phyloP scores from a whole-genome alignment of 495 filamentous ascomycete genomes.

The Aspergillus bridgeri region DNA sequence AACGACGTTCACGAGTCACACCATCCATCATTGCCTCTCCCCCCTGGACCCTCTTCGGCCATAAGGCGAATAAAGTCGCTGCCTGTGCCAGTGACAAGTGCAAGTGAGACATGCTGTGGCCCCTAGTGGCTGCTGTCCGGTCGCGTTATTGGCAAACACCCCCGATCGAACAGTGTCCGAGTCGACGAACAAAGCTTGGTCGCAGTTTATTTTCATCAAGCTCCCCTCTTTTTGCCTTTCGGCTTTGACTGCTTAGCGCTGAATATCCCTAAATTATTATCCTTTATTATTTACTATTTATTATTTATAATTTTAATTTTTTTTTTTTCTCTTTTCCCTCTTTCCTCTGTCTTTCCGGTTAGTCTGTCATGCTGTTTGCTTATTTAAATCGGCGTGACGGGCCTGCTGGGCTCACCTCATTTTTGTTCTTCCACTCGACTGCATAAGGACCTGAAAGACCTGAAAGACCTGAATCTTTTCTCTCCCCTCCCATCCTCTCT shows the following conservation, averaged over 20 bases:
- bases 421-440: neutral
- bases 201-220: neutral
- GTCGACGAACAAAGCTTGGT: neutral
- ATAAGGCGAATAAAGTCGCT: neutral
- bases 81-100: neutral
- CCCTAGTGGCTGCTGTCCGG: neutral
- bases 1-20: neutral
- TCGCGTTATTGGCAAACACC: neutral
- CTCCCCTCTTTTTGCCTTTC: neutral
- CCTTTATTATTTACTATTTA: neutral
- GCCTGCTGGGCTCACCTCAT: neutral
- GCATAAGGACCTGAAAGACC: neutral
- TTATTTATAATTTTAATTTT: no score
- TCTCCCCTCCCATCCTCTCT: neutral
- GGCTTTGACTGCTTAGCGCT: neutral
- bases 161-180: neutral
- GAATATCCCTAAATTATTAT: neutral
- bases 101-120: neutral
- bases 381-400: neutral
- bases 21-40: neutral
- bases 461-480: neutral
- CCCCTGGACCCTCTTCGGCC: neutral
- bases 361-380: neutral
- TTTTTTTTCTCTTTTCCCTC: neutral
- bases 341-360: neutral